phyloP scores from a whole-genome alignment of 345 rosid genomes.

The Rhodomyrtus tomentosa region DNA sequence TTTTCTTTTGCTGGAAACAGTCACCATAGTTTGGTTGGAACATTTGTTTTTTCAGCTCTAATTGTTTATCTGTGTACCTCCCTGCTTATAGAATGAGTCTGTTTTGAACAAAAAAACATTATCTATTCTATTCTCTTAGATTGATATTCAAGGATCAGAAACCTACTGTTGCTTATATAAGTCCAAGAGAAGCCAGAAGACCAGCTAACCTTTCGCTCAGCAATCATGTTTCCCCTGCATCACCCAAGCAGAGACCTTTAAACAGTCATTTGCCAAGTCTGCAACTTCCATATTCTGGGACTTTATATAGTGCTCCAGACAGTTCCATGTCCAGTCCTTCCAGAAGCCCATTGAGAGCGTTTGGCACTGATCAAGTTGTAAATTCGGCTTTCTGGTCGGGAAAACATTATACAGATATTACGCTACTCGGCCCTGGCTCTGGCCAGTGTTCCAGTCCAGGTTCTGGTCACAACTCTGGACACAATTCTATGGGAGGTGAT shows the following conservation, averaged over 20 bases:
- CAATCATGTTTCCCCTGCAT: constrained; percentile 43
- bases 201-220: constrained; percentile 35
- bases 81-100: neutral
- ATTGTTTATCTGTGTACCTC: neutral
- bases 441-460: constrained; percentile 99
- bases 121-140: constrained; percentile 14
- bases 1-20: neutral
- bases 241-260: constrained; percentile 53
- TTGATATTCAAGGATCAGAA: constrained; percentile 42
- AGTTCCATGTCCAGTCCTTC: constrained; percentile 99
- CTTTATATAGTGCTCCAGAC: constrained; percentile 75
- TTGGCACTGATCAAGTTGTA: constrained; percentile 52
- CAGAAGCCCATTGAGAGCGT: constrained; percentile 82
- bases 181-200: constrained; percentile 49
- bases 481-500: constrained; percentile 93
- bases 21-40: neutral
- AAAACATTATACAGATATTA: constrained; percentile 63
- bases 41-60: neutral
- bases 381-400: constrained; percentile 62
- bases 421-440: constrained; percentile 82
- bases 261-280: constrained; percentile 49
- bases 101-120: constrained; percentile 3
- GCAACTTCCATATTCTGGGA: constrained; percentile 58
- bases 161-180: constrained; percentile 20
- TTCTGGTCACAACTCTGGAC: constrained; percentile 92